phyloP scores from a whole-genome alignment of 75 land plant species.

The Cryptomeria japonica region DNA sequence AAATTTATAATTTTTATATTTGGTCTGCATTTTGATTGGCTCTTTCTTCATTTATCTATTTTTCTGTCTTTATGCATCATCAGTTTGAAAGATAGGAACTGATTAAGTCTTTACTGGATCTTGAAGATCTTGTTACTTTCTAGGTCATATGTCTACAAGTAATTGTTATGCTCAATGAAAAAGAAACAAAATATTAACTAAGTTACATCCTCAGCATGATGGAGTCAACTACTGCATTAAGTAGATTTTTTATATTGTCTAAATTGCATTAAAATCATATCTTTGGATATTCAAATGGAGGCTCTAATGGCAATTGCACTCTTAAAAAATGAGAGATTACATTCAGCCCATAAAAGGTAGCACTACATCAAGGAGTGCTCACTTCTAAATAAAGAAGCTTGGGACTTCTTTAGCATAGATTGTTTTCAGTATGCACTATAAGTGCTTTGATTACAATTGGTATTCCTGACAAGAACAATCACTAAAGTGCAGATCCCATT shows the following conservation, averaged over 20 bases:
- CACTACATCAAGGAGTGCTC: not conserved
- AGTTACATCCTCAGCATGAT: not conserved
- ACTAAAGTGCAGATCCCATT: constrained; percentile 23
- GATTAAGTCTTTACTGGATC: not conserved
- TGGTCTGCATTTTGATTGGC: not conserved
- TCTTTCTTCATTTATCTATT: not conserved
- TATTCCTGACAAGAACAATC: constrained; percentile 25
- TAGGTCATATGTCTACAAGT: not conserved
- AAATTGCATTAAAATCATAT: not conserved
- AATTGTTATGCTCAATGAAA: not conserved
- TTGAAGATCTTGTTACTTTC: not conserved
- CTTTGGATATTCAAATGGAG: not conserved
- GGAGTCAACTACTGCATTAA: not conserved
- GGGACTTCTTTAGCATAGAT: constrained; percentile 17
- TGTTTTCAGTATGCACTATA: constrained; percentile 25
- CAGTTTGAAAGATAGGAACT: not conserved
- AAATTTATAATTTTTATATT: too few species aligned
- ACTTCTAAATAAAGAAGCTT: not conserved
- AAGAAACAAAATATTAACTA: not conserved
- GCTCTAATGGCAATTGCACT: not conserved
- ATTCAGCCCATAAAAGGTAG: not conserved
- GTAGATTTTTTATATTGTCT: not conserved
- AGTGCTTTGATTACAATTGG: not conserved
- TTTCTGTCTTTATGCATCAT: not conserved
- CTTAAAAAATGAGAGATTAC: not conserved